phyloP scores from a whole-genome alignment of 768 basidiomycete species.

The Daedaleopsis sinensis region DNA sequence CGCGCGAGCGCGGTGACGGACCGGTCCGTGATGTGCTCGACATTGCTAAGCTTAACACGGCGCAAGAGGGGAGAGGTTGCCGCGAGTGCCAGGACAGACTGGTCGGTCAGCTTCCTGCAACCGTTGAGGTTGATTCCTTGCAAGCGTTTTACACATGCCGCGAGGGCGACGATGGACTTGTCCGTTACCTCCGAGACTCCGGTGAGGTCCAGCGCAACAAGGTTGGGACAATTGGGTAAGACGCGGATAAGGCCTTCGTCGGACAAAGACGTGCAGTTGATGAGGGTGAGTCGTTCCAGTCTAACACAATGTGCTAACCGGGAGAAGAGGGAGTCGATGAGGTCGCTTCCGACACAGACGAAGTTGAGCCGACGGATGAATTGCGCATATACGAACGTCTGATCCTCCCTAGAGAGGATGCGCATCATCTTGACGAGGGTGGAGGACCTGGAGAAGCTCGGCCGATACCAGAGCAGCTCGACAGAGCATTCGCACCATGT shows the following conservation, averaged over 20 bases:
- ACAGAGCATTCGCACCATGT: slow-evolving; percentile 97
- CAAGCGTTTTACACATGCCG: slow-evolving; percentile 67
- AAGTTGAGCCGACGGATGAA: slow-evolving; percentile 95
- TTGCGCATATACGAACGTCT: slow-evolving; percentile 84
- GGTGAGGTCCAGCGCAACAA: slow-evolving; percentile 86
- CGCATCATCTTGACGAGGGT: slow-evolving; percentile 80
- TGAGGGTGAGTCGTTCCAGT: slow-evolving; percentile 87
- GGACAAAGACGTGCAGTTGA: slow-evolving; percentile 72
- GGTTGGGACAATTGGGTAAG: slow-evolving; percentile 69
- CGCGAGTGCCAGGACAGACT: slow-evolving; percentile 78
- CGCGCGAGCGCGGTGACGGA: slow-evolving; percentile 77
- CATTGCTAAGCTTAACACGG: slow-evolving; percentile 85
- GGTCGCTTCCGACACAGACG: slow-evolving; percentile 63
- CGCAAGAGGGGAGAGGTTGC: slow-evolving; percentile 74
- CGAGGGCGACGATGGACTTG: slow-evolving; percentile 70
- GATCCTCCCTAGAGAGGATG: slow-evolving; percentile 61
- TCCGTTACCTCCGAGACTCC: slow-evolving; percentile 73
- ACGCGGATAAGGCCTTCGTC: slow-evolving; percentile 64
- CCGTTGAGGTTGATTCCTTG: slow-evolving; percentile 92
- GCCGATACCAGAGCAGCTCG: slow-evolving; percentile 94
- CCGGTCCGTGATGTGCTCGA: slow-evolving; percentile 74
- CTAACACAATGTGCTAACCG: slow-evolving; percentile 75
- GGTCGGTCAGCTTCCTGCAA: slow-evolving; percentile 80
- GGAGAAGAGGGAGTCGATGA: slow-evolving; percentile 75
- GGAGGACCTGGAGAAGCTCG: slow-evolving; percentile 66